Conservation (phyloP, 2,329 filamentous ascomycete genomes). For the Pyricularia pennisetigena region DNA sequence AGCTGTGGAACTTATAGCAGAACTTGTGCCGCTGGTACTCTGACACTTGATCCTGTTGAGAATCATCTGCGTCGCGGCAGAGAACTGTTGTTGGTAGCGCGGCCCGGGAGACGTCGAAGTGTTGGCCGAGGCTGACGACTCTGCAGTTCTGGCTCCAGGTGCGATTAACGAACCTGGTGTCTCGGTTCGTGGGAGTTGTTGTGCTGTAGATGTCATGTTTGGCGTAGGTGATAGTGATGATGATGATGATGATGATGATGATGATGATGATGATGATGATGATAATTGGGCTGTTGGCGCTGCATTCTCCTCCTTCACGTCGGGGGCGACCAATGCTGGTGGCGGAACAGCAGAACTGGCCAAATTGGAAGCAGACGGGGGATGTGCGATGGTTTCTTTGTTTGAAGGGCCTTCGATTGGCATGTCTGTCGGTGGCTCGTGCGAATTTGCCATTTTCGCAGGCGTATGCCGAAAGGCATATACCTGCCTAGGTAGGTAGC, state of each 20-base stretch:
- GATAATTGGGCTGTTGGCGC: neutral
- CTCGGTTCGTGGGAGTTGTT: neutral
- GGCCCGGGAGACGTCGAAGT: slow-evolving; percentile 8
- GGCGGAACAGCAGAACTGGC: neutral
- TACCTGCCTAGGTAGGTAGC: neutral
- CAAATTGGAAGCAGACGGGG: neutral
- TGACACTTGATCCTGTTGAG: slow-evolving; percentile 23
- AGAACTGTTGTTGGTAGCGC: slow-evolving; percentile 18
- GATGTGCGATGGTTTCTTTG: neutral
- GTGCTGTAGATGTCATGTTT: neutral
- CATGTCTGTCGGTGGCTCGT: neutral
- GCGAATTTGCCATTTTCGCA: neutral
- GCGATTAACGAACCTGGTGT: neutral
- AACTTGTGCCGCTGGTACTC: slow-evolving; percentile 22
- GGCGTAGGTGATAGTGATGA: neutral
- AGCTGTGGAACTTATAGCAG: slow-evolving; percentile 22
- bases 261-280: no score
- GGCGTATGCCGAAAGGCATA: neutral
- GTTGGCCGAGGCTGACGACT: neutral
- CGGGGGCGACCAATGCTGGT: neutral
- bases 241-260: neutral
- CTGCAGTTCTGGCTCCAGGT: neutral
- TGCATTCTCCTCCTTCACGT: neutral
- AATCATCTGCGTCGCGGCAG: slow-evolving; percentile 29
- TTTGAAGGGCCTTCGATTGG: neutral